phyloP scores from a whole-genome alignment of 192 early-diverging fungal genomes.

The Dimargaris cristalligena region DNA sequence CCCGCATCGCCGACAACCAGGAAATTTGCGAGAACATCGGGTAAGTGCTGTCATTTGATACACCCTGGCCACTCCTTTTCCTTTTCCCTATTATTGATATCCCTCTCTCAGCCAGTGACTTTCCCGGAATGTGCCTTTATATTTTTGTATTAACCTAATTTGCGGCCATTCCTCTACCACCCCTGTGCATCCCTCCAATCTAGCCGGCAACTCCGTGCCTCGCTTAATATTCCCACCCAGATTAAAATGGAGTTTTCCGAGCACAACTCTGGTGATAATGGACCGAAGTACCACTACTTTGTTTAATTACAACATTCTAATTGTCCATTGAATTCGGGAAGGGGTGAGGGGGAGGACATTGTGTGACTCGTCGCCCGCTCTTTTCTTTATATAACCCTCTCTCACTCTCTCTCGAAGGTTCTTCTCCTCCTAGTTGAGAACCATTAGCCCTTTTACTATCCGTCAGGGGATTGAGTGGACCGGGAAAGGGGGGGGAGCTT shows the following conservation, averaged over 20 bases:
- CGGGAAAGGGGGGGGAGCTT: too few relatives aligned
- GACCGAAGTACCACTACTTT: too few relatives aligned
- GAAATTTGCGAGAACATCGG: slow-evolving; percentile 31
- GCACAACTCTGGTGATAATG: too few relatives aligned
- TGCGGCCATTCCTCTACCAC: neutral
- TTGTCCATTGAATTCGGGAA: too few relatives aligned
- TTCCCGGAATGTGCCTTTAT: neutral
- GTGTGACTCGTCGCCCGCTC: too few relatives aligned
- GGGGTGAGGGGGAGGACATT: too few relatives aligned
- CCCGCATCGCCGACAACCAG: slow-evolving; percentile 35
- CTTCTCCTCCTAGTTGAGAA: too few relatives aligned
- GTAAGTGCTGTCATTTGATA: slow-evolving; percentile 19
- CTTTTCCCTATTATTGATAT: neutral
- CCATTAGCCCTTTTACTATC: too few relatives aligned
- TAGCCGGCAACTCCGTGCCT: slow-evolving; percentile 1
- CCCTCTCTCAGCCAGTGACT: neutral
- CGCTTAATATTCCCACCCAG: neutral
- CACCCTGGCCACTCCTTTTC: neutral
- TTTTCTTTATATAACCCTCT: too few relatives aligned
- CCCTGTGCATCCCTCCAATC: neutral
- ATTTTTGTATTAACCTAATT: neutral
- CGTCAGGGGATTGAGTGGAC: too few relatives aligned
- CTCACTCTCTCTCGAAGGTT: too few relatives aligned
- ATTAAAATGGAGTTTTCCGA: slow-evolving; percentile 9
- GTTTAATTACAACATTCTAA: too few relatives aligned